These are phyloP conservation scores for Durotheca rogersii DNA, from an alignment of 495 filamentous ascomycete genomes.

Conservation along the genomic window DNA sequence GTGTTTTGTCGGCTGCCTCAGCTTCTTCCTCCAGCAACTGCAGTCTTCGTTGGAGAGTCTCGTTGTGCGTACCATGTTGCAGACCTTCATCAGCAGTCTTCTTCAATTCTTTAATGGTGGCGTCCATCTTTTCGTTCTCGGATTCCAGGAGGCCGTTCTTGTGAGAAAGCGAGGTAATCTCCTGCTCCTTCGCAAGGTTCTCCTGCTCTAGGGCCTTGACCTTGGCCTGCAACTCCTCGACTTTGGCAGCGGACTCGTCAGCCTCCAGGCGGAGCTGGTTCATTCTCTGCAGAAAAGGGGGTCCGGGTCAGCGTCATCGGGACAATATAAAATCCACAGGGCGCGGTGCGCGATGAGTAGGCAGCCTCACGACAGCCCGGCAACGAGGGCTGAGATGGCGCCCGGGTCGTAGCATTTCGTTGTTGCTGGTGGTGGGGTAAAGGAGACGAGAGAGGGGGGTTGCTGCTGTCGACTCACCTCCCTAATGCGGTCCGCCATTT, in stretches of 20 bases:
- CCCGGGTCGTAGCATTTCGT: conserved; percentile 18
- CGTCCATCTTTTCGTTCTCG: conserved; percentile 89
- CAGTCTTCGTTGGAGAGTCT: conserved; percentile 83
- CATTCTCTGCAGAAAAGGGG: conserved; percentile 69
- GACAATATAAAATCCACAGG: conserved; percentile 8
- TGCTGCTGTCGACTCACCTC: conserved; percentile 61
- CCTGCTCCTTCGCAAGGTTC: conserved; percentile 93
- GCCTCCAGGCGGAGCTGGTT: conserved; percentile 87
- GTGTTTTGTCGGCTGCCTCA: conserved; percentile 88
- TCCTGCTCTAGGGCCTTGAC: conserved; percentile 92
- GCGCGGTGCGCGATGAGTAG: neutral
- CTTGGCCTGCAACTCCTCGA: conserved; percentile 81
- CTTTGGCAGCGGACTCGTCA: conserved; percentile 73
- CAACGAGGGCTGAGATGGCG: too few species aligned
- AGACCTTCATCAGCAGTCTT: conserved; percentile 68
- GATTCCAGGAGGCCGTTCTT: conserved; percentile 83
- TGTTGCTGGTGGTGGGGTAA: conserved; percentile 37
- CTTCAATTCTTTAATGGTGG: conserved; percentile 74
- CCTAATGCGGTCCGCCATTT: conserved; percentile 73
- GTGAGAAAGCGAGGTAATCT: conserved; percentile 92
- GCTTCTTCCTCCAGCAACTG: conserved; percentile 97
- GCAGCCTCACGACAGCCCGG: too few species aligned
- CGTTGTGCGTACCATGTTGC: conserved; percentile 78
- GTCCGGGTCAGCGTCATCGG: conserved; percentile 25
- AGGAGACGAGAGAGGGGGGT: conserved; percentile 40